Base-by-base conservation (phyloP, 495 filamentous ascomycete species). In the Xylaria acuta region DNA sequence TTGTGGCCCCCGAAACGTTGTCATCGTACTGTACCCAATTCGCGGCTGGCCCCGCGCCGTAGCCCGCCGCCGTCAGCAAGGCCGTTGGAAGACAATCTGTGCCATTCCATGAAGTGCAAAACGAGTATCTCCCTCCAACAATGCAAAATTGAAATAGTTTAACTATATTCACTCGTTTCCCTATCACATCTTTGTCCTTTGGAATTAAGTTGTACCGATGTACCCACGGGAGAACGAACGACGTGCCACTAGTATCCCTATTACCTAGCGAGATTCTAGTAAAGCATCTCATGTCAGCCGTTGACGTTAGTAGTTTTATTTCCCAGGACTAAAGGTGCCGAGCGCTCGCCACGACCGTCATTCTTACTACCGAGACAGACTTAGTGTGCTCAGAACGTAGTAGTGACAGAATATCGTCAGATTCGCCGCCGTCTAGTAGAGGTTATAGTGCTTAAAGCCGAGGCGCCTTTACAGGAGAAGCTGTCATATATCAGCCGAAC, bases 361-460 rank as follows among this genome's bases (percentile, higher is more conserved):
- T 70, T 70, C 68, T 70, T 63, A 70, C 68, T 45, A 3, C 41
- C 53, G 38, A 32, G 51, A 56, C 36, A 30, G 8, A 22, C 1
- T 43, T 43, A 60, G 27, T 63, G 14, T n/a, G 38, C 18, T 25
- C 18, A 16, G 5, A 49, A 40, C 34, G 43, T 40, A 54, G 49
- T 56, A n/a, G 65, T 56, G 60, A 41, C 36, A 67, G 36, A 40
- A 41, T 41, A 54, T 56, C 36, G 36, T 67, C 65, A 67, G 22
- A 56, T 54, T 67, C 22, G 49, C 30, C 49, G 36, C 51, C 6
- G 22, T 32, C 30, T 56, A 22, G 43, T 36, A 25, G 47, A 51
- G n/a, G 7, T 12, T 30, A 12, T 43, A 41, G 58, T 60, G 53
- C 53, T 18, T 32, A 30, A 56, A 32, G 27, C 22, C 49, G 14